Percentiles rank a stretch among this genome's conserved stretches.
These are phyloP conservation scores for Pyrus pyrifolia DNA, from an alignment of 306 rosid species.

Conservation along the genomic window DNA sequence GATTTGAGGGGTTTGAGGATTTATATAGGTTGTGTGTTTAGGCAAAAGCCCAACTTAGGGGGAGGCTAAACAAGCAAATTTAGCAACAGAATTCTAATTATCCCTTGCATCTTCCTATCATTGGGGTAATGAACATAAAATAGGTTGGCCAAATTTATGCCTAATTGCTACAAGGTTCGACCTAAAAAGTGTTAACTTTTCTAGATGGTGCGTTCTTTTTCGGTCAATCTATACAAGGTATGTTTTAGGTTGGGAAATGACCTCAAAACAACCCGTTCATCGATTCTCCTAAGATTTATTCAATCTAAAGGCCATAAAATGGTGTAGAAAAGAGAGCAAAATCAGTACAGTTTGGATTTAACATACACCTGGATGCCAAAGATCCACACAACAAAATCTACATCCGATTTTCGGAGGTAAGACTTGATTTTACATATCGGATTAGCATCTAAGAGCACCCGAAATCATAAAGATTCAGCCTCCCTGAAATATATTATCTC, in stretches of 20 bases:
- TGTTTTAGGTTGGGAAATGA: too few species aligned
- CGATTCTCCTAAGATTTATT: too few species aligned
- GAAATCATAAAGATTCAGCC: neutral
- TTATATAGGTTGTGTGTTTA: neutral
- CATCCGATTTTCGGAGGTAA: neutral
- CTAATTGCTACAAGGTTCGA: neutral
- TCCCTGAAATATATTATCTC: neutral
- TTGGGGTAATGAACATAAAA: neutral
- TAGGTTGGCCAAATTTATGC: neutral
- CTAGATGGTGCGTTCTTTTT: neutral
- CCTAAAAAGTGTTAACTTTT: too few species aligned
- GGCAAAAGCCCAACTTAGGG: neutral
- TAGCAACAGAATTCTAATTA: neutral
- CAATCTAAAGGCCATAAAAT: too few species aligned
- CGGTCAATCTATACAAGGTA: too few species aligned
- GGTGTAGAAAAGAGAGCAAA: too few species aligned
- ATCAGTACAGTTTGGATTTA: too few species aligned
- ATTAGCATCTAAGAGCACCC: too few species aligned
- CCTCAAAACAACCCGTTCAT: neutral
- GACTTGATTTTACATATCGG: too few species aligned
- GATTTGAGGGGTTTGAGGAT: neutral
- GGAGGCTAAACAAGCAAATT: neutral
- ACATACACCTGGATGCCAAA: too few species aligned
- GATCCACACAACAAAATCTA: neutral
- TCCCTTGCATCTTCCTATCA: neutral